phyloP scores from a whole-genome alignment of 257 asterid species.

The Solanum dulcamara region DNA sequence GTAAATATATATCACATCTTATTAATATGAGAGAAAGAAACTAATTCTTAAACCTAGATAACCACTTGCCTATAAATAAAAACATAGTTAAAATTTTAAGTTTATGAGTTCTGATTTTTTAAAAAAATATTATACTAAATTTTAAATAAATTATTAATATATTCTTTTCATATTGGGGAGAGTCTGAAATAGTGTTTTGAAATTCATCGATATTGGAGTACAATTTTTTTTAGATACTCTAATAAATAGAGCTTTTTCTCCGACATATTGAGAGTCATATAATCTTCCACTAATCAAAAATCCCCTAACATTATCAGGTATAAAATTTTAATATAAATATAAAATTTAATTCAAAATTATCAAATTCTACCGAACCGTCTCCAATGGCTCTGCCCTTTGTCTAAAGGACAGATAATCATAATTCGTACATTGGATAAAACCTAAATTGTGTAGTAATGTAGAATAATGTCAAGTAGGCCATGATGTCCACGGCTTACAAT shows the following conservation, averaged over 20 bases:
- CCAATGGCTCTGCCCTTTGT: rapidly evolving
- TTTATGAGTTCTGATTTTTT: background rate
- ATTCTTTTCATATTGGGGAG: too few species aligned
- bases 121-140: rapidly evolving
- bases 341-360: background rate
- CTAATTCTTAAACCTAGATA: background rate
- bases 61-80: background rate
- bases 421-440: background rate
- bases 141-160: too few species aligned
- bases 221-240: too few species aligned
- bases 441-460: background rate
- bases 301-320: too few species aligned
- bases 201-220: too few species aligned
- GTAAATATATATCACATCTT: background rate
- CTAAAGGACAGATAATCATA: background rate
- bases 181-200: too few species aligned
- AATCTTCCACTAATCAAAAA: too few species aligned
- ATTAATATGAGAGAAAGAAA: background rate
- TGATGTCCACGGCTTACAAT: background rate
- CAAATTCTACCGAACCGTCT: too few species aligned
- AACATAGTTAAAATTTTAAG: background rate
- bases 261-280: too few species aligned
- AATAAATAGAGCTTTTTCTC: too few species aligned
- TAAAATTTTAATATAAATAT: too few species aligned
- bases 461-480: background rate